These are phyloP conservation scores for Chrysoporthe cubensis DNA, from an alignment of 2,329 filamentous ascomycete species.

Conservation along the genomic window DNA sequence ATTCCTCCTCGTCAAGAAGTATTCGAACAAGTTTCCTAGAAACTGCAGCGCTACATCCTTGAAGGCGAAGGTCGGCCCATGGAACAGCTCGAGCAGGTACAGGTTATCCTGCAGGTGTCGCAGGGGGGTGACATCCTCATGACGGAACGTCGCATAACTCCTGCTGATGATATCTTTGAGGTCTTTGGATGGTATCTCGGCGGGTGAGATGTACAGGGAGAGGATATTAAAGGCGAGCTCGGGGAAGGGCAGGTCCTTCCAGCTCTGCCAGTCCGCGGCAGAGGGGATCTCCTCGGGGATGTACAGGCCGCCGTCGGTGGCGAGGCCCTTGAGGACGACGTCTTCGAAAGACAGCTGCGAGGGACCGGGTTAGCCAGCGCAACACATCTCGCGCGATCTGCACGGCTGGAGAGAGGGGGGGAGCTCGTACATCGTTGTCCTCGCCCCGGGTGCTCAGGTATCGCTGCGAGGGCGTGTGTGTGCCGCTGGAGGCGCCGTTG, in stretches of 20 bases:
- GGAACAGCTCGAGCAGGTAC: constrained; percentile 91
- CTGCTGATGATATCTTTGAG: constrained; percentile 81
- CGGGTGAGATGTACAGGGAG: constrained; percentile 81
- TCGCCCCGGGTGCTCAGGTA: constrained; percentile 57
- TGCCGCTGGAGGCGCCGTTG: constrained; percentile 40
- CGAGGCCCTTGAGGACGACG: constrained; percentile 87
- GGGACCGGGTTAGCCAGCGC: neutral
- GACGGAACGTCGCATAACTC: constrained; percentile 89
- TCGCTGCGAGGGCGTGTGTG: constrained; percentile 51
- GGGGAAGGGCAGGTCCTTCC: constrained; percentile 78
- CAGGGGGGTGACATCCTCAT: constrained; percentile 76
- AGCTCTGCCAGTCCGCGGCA: constrained; percentile 56
- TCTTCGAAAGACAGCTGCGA: constrained; percentile 83
- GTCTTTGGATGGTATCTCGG: constrained; percentile 80
- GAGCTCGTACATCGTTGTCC: constrained; percentile 49
- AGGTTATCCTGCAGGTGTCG: constrained; percentile 79
- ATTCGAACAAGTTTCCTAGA: constrained; percentile 93
- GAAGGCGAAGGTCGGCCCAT: constrained; percentile 93
- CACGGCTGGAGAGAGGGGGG: constrained; percentile 15
- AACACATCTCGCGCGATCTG: constrained; percentile 22
- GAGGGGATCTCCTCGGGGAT: constrained; percentile 80
- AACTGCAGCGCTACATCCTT: constrained; percentile 95
- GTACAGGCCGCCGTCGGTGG: constrained; percentile 85
- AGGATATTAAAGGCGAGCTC: constrained; percentile 86
- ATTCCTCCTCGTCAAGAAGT: constrained; percentile 78